Evolutionary conservation across 192 early-diverging fungal species (phyloP).

Genomic region (Bifiguratus adelaidae): DNA sequence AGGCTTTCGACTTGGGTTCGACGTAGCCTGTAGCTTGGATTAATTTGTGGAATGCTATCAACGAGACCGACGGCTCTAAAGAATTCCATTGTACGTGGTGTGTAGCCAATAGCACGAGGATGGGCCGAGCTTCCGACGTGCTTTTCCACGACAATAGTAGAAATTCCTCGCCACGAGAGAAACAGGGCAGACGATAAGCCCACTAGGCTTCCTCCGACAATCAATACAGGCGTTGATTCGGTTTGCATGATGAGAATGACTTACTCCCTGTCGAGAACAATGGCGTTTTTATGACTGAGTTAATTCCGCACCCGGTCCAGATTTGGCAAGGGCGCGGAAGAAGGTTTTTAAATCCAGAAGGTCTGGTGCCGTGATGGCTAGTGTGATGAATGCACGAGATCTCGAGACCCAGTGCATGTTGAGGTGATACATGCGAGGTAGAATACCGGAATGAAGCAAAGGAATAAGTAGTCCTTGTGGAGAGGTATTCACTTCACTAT

Average conservation of each 20-base stretch:
- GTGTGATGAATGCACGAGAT: too few species aligned
- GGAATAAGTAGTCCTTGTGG: too few species aligned
- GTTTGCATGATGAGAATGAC: background rate
- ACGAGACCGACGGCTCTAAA: constrained; percentile 7
- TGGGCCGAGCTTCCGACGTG: constrained; percentile 1
- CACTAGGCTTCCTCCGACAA: constrained; percentile 16
- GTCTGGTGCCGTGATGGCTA: too few species aligned
- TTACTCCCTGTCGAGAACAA: too few species aligned
- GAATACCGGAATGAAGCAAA: too few species aligned
- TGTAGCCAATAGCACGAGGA: constrained; percentile 11
- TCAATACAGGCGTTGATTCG: constrained; percentile 11
- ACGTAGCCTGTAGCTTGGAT: background rate
- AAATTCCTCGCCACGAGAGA: constrained; percentile 12
- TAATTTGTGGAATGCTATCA: constrained; percentile 1
- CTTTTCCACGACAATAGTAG: constrained; percentile 14
- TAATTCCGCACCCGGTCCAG: too few species aligned
- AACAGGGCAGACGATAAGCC: constrained; percentile 17
- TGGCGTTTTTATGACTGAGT: too few species aligned
- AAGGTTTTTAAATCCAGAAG: too few species aligned
- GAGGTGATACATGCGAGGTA: too few species aligned
- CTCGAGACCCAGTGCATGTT: too few species aligned
- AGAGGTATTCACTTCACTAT: too few species aligned
- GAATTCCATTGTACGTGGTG: constrained; percentile 16
- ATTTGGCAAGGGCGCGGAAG: too few species aligned
- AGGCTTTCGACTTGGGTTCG: background rate